These are phyloP conservation scores for Suaeda aralocaspica DNA, from an alignment of 148 eudicot genomes.

Conservation along the genomic window DNA sequence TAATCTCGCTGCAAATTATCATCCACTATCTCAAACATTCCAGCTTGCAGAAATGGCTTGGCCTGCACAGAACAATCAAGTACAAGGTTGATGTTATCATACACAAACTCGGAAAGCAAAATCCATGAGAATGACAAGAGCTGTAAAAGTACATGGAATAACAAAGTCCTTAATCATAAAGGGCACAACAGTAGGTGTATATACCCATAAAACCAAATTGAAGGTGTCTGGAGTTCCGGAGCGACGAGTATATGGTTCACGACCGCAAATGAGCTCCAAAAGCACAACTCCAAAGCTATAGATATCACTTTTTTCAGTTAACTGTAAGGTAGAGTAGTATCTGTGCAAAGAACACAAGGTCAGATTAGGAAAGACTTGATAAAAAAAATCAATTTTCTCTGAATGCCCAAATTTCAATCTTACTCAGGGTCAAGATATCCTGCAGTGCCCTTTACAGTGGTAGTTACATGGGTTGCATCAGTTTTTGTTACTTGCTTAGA, in stretches of 20 bases:
- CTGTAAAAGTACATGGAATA: too few relatives aligned
- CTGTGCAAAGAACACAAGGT: slow-evolving; percentile 28
- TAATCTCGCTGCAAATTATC: slow-evolving; percentile 56
- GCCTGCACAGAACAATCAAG: slow-evolving; percentile 40
- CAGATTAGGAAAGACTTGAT: background rate
- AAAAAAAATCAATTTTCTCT: background rate
- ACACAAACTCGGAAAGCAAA: too few relatives aligned
- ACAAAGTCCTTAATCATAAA: background rate
- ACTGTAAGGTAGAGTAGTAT: slow-evolving; percentile 73
- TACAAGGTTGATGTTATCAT: background rate
- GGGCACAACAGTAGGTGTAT: background rate
- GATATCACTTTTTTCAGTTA: slow-evolving; percentile 81
- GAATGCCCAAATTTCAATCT: slow-evolving; percentile 15
- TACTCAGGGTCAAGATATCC: slow-evolving; percentile 95
- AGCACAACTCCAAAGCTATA: slow-evolving; percentile 85
- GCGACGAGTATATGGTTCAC: slow-evolving; percentile 63
- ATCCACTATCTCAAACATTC: slow-evolving; percentile 72
- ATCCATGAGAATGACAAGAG: too few relatives aligned
- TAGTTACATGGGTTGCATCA: slow-evolving; percentile 67
- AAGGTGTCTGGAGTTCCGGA: slow-evolving; percentile 71
- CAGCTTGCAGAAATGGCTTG: slow-evolving; percentile 79
- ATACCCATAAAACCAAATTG: slow-evolving; percentile 84
- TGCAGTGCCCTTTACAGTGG: slow-evolving; percentile 78
- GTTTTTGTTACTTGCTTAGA: slow-evolving; percentile 55
- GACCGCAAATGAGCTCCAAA: slow-evolving; percentile 79